Conservation (phyloP, 1,139 yeast genomes). For the Magnusiomyces suaveolens region DNA sequence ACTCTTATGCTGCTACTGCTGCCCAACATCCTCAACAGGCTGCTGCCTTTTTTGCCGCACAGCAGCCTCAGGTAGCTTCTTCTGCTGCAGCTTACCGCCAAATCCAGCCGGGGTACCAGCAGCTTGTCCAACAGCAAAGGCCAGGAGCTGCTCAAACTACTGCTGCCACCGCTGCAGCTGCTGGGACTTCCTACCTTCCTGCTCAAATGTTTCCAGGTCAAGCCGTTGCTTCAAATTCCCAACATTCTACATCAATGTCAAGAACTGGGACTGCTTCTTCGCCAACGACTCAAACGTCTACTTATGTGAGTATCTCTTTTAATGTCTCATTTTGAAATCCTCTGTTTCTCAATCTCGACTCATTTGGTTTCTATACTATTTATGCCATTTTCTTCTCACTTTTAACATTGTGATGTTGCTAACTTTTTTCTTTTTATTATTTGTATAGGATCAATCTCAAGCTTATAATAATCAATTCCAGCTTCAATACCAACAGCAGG, state of each 20-base stretch:
- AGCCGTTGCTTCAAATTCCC: not conserved
- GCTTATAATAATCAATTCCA: not conserved
- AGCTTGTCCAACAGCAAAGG: not conserved
- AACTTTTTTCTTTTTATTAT: not conserved
- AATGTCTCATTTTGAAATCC: too few species aligned
- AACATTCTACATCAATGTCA: not conserved
- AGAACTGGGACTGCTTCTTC: not conserved
- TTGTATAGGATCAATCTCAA: not conserved
- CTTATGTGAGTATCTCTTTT: too few species aligned
- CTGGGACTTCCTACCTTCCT: not conserved
- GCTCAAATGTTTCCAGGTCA: not conserved
- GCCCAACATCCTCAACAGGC: not conserved
- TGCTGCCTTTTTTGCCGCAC: not conserved
- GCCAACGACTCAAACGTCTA: not conserved
- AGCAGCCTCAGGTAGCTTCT: not conserved
- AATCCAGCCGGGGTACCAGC: not conserved
- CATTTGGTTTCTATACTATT: too few species aligned
- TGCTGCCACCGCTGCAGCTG: not conserved
- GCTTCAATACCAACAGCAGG: slow-evolving; percentile 4
- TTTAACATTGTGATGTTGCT: not conserved
- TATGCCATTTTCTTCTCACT: too few species aligned
- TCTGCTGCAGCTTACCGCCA: not conserved
- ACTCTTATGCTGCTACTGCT: not conserved
- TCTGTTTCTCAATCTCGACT: too few species aligned
- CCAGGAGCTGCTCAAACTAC: not conserved